phyloP scores from a whole-genome alignment of 345 rosid genomes.

The Leavenworthia alabamica region DNA sequence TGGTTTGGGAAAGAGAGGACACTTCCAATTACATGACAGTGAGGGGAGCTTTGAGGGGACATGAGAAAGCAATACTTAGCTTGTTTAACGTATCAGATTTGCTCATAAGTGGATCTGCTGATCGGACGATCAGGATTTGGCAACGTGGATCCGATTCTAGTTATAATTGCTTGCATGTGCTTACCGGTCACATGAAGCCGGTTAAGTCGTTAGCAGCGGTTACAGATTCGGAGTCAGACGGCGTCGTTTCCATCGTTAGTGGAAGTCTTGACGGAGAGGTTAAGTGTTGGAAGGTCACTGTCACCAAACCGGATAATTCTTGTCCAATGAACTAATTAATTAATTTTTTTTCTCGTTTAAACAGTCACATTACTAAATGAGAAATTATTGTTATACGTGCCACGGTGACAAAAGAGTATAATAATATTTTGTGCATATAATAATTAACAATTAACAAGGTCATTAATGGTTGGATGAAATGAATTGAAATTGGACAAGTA shows the following conservation, averaged over 20 bases:
- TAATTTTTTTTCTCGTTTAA: no score
- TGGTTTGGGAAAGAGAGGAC: conserved; percentile 93
- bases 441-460: neutral
- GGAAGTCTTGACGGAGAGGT: conserved; percentile 83
- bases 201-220: conserved; percentile 72
- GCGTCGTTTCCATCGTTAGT: conserved; percentile 47
- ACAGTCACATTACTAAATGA: conserved; percentile 1
- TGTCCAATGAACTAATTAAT: neutral
- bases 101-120: conserved; percentile 83
- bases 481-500: neutral
- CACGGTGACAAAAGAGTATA: neutral
- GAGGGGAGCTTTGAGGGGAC: conserved; percentile 85
- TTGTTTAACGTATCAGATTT: conserved; percentile 50
- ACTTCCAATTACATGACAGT: conserved; percentile 62
- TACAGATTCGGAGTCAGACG: conserved; percentile 33
- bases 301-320: conserved; percentile 33
- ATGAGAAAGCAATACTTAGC: conserved; percentile 59
- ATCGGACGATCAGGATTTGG: conserved; percentile 86
- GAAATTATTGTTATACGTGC: neutral
- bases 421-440: neutral
- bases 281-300: conserved; percentile 52
- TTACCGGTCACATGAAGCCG: conserved; percentile 65
- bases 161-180: conserved; percentile 56
- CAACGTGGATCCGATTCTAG: conserved; percentile 46
- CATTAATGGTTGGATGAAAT: neutral